A percentile compares a stretch with the other conserved stretches of the same genome.
These are phyloP conservation scores for Laburnicola sp. DNA, from an alignment of 2,329 filamentous ascomycete species.

Conservation along the genomic window DNA sequence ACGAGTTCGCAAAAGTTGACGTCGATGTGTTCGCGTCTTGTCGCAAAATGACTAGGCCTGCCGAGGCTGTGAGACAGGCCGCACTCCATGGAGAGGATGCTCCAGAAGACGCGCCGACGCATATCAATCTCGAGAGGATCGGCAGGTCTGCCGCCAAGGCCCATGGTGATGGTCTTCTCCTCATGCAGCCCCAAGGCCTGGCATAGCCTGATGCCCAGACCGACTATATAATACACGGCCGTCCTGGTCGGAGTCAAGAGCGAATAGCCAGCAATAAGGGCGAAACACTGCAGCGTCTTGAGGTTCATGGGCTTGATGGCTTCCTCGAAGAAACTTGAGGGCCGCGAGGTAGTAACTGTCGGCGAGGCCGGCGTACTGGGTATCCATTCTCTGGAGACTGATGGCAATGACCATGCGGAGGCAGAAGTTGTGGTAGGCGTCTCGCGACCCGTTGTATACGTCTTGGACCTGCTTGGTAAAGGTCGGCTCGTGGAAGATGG, in stretches of 20 bases:
- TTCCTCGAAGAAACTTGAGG: conserved; percentile 78
- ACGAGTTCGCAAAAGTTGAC: conserved; percentile 82
- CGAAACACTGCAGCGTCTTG: conserved; percentile 85
- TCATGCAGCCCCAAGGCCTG: conserved; percentile 87
- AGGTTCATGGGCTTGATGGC: conserved; percentile 87
- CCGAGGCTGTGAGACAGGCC: conserved; percentile 87
- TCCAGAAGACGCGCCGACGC: conserved; percentile 86
- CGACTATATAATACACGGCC: conserved; percentile 90
- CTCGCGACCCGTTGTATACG: conserved; percentile 74
- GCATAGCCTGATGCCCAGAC: conserved; percentile 81
- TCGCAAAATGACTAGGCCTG: conserved; percentile 81
- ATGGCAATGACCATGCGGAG: conserved; percentile 92
- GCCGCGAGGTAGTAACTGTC: conserved; percentile 95
- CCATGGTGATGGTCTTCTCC: conserved; percentile 79
- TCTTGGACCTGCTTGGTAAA: conserved; percentile 77
- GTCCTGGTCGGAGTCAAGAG: conserved; percentile 88
- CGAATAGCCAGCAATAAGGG: conserved; percentile 87
- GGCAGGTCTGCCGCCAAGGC: conserved; percentile 61
- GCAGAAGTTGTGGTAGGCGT: conserved; percentile 85
- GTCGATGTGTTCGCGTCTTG: conserved; percentile 78
- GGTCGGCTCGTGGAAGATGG: conserved; percentile 80
- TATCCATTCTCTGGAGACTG: conserved; percentile 87
- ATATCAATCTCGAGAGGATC: conserved; percentile 83
- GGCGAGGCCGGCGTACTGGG: conserved; percentile 86
- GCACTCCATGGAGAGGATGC: conserved; percentile 83